Evolutionary conservation across 139 green algal species (phyloP).

Genomic region (Micractinium conductrix): DNA sequence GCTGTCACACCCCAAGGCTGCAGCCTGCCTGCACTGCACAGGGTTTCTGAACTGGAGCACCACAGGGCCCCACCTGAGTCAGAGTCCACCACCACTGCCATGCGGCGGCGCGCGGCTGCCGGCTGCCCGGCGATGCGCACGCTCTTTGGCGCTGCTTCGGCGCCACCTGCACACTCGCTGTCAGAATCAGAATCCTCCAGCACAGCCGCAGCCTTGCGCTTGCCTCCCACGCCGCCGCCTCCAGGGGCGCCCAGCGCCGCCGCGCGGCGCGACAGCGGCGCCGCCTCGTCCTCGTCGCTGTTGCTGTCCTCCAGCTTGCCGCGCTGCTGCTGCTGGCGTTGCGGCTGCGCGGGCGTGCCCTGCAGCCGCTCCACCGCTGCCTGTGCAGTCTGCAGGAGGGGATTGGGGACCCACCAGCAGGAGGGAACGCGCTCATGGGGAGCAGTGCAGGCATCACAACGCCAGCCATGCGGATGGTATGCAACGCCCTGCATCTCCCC

Average conservation of each 20-base stretch:
- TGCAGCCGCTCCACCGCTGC: neutral
- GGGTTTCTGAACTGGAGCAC: no score
- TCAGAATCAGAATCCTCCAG: neutral
- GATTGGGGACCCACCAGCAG: no score
- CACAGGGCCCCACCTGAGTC: no score
- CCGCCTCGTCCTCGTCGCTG: constrained; percentile 13
- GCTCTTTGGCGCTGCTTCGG: neutral
- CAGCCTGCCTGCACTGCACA: no score
- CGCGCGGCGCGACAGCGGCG: neutral
- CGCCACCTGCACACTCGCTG: neutral
- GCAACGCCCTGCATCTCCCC: neutral
- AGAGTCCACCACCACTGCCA: no score
- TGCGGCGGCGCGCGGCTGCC: neutral
- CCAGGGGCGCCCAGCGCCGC: neutral
- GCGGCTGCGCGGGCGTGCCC: neutral
- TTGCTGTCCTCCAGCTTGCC: neutral
- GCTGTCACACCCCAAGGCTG: no score
- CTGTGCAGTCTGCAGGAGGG: no score
- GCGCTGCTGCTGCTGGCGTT: neutral
- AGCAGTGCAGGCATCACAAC: no score
- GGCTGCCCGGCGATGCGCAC: neutral
- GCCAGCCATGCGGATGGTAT: no score
- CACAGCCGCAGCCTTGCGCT: constrained; percentile 2
- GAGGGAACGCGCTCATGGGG: no score
- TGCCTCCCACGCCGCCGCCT: neutral